A percentile compares a stretch with the other conserved stretches of the same genome.
Conservation (phyloP, 83 land plant genomes). For the Isoetes engelmannii region DNA sequence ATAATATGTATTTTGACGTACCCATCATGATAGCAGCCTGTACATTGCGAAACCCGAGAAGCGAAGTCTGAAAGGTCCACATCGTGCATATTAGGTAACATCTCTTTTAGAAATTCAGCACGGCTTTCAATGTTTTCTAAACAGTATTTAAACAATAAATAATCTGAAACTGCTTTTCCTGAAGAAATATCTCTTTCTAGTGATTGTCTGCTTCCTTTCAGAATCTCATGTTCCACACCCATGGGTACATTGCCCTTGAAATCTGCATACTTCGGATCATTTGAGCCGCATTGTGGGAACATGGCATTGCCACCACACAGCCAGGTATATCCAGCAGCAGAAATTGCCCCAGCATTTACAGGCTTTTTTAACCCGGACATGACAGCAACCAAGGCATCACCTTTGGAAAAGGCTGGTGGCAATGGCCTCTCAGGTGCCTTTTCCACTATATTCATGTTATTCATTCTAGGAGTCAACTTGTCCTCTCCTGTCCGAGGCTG, state of each 20-base stretch:
- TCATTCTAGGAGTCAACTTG: neutral
- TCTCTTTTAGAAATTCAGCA: constrained; percentile 51
- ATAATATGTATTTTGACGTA: constrained; percentile 11
- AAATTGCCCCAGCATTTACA: too few relatives aligned
- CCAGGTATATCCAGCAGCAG: too few relatives aligned
- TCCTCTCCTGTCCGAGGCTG: too few relatives aligned
- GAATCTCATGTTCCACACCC: too few relatives aligned
- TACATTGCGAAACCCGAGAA: constrained; percentile 55
- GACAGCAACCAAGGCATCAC: too few relatives aligned
- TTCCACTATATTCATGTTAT: constrained; percentile 10
- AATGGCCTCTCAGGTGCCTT: constrained; percentile 7
- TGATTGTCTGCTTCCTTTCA: too few relatives aligned
- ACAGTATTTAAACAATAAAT: constrained; percentile 62
- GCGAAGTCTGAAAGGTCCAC: constrained; percentile 63
- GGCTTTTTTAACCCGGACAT: too few relatives aligned
- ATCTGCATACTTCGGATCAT: too few relatives aligned
- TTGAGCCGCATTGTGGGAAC: too few relatives aligned
- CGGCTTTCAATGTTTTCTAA: constrained; percentile 52
- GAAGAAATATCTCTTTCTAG: neutral
- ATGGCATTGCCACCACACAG: too few relatives aligned
- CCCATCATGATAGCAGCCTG: constrained; percentile 84
- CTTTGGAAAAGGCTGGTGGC: too few relatives aligned
- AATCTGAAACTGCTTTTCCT: constrained; percentile 46
- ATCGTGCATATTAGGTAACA: constrained; percentile 37
- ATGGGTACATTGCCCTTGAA: too few relatives aligned